Evolutionary conservation across 495 filamentous ascomycete species (phyloP).

Genomic region (Neurospora africana): DNA sequence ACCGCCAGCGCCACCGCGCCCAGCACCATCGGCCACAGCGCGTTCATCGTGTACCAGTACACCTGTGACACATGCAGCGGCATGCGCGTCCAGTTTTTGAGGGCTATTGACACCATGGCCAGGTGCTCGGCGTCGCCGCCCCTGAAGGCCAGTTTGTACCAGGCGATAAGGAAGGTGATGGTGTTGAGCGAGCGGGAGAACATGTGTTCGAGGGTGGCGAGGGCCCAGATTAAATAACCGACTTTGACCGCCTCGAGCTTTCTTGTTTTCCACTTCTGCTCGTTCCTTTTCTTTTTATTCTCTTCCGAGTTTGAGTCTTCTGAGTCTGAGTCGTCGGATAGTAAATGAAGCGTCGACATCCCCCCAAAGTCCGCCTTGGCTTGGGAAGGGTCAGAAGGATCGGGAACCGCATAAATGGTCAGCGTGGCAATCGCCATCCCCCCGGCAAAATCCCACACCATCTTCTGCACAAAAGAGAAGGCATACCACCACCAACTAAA

Average conservation of each 20-base stretch:
- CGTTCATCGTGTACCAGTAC: neutral
- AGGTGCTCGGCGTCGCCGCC: conserved; percentile 6
- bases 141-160: conserved; percentile 1
- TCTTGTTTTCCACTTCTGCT: neutral
- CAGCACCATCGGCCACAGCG: conserved; percentile 5
- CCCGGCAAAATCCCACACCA: neutral
- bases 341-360: too few relatives aligned
- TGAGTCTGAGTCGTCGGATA: too few relatives aligned
- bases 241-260: neutral
- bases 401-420: neutral
- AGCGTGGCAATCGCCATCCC: neutral
- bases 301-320: too few relatives aligned
- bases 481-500: neutral
- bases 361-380: too few relatives aligned
- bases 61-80: conserved; percentile 7
- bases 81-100: conserved; percentile 2
- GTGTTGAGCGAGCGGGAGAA: conserved; percentile 9
- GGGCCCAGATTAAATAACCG: conserved; percentile 11
- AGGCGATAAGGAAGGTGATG: conserved; percentile 10
- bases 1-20: conserved; percentile 3
- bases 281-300: neutral
- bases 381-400: neutral
- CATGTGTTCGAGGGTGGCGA: conserved; percentile 11
- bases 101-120: conserved; percentile 1
- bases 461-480: conserved; percentile 3